Base-by-base conservation (phyloP, 1,284 basidiomycete species). In the Pascua guehoae region DNA sequence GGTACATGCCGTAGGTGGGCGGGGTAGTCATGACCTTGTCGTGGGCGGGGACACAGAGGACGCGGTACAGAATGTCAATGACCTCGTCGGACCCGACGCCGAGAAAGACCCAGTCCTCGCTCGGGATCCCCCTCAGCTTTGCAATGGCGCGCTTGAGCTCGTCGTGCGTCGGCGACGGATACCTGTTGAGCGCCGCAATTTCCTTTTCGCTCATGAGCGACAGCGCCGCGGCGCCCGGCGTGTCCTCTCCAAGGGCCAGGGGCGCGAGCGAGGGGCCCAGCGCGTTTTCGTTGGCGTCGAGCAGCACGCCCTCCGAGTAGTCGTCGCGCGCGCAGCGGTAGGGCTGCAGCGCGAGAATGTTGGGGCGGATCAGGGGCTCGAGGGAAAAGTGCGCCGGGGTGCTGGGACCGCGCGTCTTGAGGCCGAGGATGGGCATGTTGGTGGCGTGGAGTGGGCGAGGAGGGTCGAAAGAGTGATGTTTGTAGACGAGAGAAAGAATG, bases 1-100 rank as follows among this genome's bases (percentile, higher is more conserved):
- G 77, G 78, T 98, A 98, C 95, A 98, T 98, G 18, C 95, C 95
- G 72, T 98, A 98, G 8, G 95, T 98, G 3, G 96, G 96, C 2
- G 95, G 96, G 8, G 88, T 91, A 43, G 85, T 88, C 66, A 95
- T 73, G 40, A 93, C 86, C 70, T 86, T 88, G 71, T 98, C 90
- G 60, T 81, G 79, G 1, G 83, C 88, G 0, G 96, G 96, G 0
- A 80, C 80, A 66, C 94, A 92, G 65, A 89, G 87, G 43, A 97
- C 86, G 11, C 96, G 84, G 79, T 95, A 94, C 51, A 98, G 81
- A 55, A 98, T 79, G 74, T 99, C 96, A 64, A 98, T 93, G 48
- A 95, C 88, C 73, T 99, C 96, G 77, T 99, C 96, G 0, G 89
- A 92, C 1, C 96, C 96, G 0, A 98, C 96, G 14, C 96, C 95